These are phyloP conservation scores for Castanea sativa DNA, from an alignment of 306 rosid genomes.

Conservation along the genomic window DNA sequence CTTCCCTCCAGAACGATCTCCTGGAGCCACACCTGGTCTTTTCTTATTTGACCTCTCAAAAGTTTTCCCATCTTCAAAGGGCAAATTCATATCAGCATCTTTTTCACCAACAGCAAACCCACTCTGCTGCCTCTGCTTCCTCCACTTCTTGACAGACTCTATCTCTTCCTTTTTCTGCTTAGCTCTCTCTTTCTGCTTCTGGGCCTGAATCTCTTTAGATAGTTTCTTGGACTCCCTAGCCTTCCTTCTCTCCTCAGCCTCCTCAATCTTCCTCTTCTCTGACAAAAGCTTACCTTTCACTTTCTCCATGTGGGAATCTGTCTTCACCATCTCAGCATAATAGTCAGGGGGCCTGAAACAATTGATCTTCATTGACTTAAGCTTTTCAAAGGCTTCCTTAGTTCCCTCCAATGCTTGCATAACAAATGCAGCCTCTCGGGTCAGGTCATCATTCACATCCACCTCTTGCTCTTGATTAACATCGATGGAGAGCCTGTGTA, in stretches of 20 bases:
- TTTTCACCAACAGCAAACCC: constrained; percentile 65
- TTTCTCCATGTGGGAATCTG: constrained; percentile 78
- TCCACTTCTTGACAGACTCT: constrained; percentile 94
- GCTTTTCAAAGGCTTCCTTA: constrained; percentile 67
- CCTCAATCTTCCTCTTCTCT: constrained; percentile 76
- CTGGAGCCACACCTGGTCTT: constrained; percentile 69
- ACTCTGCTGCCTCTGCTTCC: constrained; percentile 90
- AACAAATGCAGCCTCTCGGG: constrained; percentile 76
- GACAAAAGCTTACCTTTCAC: constrained; percentile 68
- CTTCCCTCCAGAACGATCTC: constrained; percentile 86
- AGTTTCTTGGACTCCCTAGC: constrained; percentile 77
- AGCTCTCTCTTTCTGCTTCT: constrained; percentile 76
- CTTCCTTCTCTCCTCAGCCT: constrained; percentile 88
- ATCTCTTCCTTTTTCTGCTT: constrained; percentile 87
- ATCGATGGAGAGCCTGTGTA: constrained; percentile 68
- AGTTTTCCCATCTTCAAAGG: constrained; percentile 69
- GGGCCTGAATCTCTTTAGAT: constrained; percentile 78
- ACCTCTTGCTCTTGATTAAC: constrained; percentile 73
- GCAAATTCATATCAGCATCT: constrained; percentile 39
- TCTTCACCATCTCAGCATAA: constrained; percentile 92
- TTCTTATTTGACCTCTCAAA: constrained; percentile 68
- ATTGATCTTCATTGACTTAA: constrained; percentile 66
- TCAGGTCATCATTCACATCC: constrained; percentile 85
- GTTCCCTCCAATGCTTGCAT: constrained; percentile 88
- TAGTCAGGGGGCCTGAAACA: constrained; percentile 82